Evolutionary conservation across 768 basidiomycete genomes (phyloP).

Genomic region (Multifurca ochricompacta): DNA sequence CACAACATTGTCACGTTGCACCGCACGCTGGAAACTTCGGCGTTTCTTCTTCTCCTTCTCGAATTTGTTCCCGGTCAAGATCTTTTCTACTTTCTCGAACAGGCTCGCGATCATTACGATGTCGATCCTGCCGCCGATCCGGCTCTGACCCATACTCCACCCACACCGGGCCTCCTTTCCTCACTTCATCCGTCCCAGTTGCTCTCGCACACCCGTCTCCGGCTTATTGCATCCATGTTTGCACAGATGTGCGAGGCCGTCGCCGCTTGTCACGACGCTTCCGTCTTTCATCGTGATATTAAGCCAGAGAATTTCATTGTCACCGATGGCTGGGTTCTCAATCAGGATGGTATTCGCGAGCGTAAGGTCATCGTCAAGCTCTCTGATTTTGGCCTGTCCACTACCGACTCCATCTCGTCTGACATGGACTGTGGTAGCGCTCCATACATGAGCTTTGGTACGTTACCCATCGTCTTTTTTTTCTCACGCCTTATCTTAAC

Average conservation of each 20-base stretch:
- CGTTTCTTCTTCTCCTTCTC: slow-evolving; percentile 85
- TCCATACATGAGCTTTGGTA: slow-evolving; percentile 97
- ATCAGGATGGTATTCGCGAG: slow-evolving; percentile 52
- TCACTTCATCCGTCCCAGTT: slow-evolving; percentile 71
- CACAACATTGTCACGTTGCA: slow-evolving; percentile 93
- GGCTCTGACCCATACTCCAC: slow-evolving; percentile 62
- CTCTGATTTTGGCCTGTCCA: slow-evolving; percentile 93
- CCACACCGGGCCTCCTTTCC: slow-evolving; percentile 88
- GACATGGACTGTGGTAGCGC: slow-evolving; percentile 99
- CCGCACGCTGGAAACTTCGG: slow-evolving; percentile 85
- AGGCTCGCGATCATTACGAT: slow-evolving; percentile 82
- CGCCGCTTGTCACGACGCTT: slow-evolving; percentile 83
- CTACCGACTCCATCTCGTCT: slow-evolving; percentile 77
- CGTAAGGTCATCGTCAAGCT: slow-evolving; percentile 94
- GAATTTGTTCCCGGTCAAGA: slow-evolving; percentile 97
- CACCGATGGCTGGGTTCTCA: slow-evolving; percentile 63
- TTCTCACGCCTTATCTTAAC: slow-evolving; percentile 18
- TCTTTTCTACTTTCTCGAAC: slow-evolving; percentile 96
- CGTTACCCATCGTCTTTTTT: slow-evolving; percentile 25
- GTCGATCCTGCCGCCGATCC: slow-evolving; percentile 31
- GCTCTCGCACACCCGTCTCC: slow-evolving; percentile 79
- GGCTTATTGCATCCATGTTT: slow-evolving; percentile 96
- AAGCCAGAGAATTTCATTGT: slow-evolving; percentile 99
- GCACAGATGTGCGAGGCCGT: slow-evolving; percentile 98
- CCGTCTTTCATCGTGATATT: slow-evolving; percentile 94